Conservation (phyloP, 1,284 basidiomycete species). For the Heimioporus punctisporus region DNA sequence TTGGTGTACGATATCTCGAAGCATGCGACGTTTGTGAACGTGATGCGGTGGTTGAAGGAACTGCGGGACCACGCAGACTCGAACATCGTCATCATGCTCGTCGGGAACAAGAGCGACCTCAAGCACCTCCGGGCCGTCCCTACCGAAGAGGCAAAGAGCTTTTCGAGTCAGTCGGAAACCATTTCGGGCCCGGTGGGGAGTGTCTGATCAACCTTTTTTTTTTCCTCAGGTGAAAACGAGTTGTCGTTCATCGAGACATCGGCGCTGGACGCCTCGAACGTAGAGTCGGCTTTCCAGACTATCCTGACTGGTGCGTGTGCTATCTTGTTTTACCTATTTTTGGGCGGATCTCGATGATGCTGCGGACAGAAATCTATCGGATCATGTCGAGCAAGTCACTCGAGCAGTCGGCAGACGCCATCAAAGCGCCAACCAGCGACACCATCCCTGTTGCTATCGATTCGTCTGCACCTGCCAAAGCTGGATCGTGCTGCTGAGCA, state of each 20-base stretch:
- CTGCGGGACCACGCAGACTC: conserved; percentile 93
- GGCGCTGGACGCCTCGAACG: conserved; percentile 98
- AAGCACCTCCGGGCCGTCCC: conserved; percentile 96
- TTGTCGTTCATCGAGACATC: conserved; percentile 99
- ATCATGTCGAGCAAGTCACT: conserved; percentile 92
- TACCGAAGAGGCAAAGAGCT: conserved; percentile 91
- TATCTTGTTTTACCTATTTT: not conserved
- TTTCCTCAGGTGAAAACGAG: conserved; percentile 74
- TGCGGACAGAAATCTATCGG: conserved; percentile 83
- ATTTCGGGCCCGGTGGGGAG: too few species aligned
- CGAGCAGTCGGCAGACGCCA: conserved; percentile 76
- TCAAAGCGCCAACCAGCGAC: conserved; percentile 71
- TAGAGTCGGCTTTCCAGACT: conserved; percentile 97
- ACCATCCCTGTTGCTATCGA: conserved; percentile 76
- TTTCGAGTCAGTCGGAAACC: conserved; percentile 72
- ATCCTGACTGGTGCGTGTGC: conserved; percentile 83
- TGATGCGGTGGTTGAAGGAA: conserved; percentile 99
- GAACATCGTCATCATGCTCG: conserved; percentile 95
- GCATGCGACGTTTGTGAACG: conserved; percentile 95
- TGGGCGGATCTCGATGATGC: conserved; percentile 7
- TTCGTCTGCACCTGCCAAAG: conserved; percentile 34
- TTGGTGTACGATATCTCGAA: conserved; percentile 96
- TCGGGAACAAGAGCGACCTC: conserved; percentile 98
- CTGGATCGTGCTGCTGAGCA: conserved; percentile 45
- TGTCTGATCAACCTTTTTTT: too few species aligned